phyloP scores from a whole-genome alignment of 257 asterid genomes.

The Solanum sejunctum region DNA sequence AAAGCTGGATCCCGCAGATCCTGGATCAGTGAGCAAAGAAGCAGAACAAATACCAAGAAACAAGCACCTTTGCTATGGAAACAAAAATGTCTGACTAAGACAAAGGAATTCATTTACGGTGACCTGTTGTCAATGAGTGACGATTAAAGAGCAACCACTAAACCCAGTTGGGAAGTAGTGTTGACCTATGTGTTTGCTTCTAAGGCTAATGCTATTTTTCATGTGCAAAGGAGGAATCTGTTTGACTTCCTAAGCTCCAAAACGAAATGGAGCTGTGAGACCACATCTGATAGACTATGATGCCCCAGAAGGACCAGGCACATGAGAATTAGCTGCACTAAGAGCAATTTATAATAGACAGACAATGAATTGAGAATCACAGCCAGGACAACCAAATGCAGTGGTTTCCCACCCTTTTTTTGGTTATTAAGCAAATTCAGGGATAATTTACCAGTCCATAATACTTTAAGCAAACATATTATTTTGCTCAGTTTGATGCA shows the following conservation, averaged over 20 bases:
- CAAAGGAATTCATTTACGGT: background rate
- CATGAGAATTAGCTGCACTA: background rate
- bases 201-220: background rate
- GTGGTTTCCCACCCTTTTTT: background rate
- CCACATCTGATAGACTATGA: background rate
- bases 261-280: background rate
- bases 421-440: background rate
- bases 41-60: background rate
- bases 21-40: background rate
- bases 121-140: background rate
- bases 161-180: background rate
- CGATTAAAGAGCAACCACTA: background rate
- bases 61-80: background rate
- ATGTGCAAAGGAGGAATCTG: background rate
- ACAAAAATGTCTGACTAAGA: background rate
- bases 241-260: background rate
- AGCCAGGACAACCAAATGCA: background rate
- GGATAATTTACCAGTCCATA: background rate
- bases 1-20: background rate
- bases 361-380: background rate
- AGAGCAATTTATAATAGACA: background rate
- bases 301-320: background rate
- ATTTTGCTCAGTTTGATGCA: background rate
- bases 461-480: background rate
- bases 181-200: background rate